Evolutionary conservation across 306 rosid species (phyloP).

Genomic region (Lagenaria siceraria): DNA sequence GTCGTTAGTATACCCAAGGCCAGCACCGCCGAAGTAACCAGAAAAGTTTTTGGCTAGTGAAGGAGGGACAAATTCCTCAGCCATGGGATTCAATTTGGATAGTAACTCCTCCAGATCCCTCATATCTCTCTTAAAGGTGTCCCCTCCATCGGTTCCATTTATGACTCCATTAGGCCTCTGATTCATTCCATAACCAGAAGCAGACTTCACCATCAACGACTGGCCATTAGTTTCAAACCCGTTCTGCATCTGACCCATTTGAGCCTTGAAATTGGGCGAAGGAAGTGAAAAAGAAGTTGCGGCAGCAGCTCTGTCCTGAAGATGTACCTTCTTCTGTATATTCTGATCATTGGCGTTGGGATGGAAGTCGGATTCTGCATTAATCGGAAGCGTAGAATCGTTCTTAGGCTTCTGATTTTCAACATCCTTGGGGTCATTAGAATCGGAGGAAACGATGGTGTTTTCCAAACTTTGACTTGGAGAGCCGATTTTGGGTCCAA

Average conservation of each 20-base stretch:
- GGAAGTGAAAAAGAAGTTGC: slow-evolving; percentile 25
- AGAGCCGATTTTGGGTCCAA: slow-evolving; percentile 10
- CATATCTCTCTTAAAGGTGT: slow-evolving; percentile 59
- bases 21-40: slow-evolving; percentile 34
- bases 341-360: slow-evolving; percentile 36
- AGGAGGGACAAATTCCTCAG: slow-evolving; percentile 91
- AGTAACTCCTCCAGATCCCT: slow-evolving; percentile 91
- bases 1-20: slow-evolving; percentile 4
- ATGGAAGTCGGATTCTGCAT: slow-evolving; percentile 27
- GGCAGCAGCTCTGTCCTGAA: slow-evolving; percentile 23
- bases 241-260: slow-evolving; percentile 50
- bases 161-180: slow-evolving; percentile 28
- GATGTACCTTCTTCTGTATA: slow-evolving; percentile 25
- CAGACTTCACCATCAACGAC: slow-evolving; percentile 33
- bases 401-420: slow-evolving; percentile 47
- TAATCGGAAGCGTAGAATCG: slow-evolving; percentile 23
- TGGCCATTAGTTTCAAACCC: slow-evolving; percentile 51
- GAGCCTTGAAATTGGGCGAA: slow-evolving; percentile 30
- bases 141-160: slow-evolving; percentile 36
- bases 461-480: slow-evolving; percentile 42
- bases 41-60: slow-evolving; percentile 36
- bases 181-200: slow-evolving; percentile 17
- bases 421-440: slow-evolving; percentile 31
- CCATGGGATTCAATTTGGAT: slow-evolving; percentile 95
- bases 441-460: slow-evolving; percentile 37